A percentile compares a stretch with the other conserved stretches of the same genome.
These are phyloP conservation scores for Vitis labrusca DNA, from an alignment of 164 flowering plant genomes.

Conservation along the genomic window DNA sequence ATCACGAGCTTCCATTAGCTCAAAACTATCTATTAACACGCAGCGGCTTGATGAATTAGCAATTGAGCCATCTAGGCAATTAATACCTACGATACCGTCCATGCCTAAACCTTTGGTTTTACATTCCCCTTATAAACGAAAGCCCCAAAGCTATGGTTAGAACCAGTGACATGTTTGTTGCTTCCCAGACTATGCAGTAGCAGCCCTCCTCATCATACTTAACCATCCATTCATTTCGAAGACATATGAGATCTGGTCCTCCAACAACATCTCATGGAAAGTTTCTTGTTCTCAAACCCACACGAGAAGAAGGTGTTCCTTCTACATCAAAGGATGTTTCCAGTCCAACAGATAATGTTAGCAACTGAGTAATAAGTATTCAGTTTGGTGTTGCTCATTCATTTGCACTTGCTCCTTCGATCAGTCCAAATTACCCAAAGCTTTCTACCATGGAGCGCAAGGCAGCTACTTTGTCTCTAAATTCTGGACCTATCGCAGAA, in stretches of 20 bases:
- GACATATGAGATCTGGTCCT: slow-evolving; percentile 45
- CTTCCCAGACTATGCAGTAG: slow-evolving; percentile 49
- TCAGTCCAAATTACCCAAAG: slow-evolving; percentile 43
- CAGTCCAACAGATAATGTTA: slow-evolving; percentile 40
- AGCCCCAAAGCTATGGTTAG: slow-evolving; percentile 49
- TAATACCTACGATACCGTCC: slow-evolving; percentile 73
- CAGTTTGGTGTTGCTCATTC: slow-evolving; percentile 35
- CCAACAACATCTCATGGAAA: slow-evolving; percentile 66
- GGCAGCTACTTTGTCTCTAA: slow-evolving; percentile 30
- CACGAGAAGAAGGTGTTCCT: slow-evolving; percentile 62
- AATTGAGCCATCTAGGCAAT: slow-evolving; percentile 74
- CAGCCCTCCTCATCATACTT: slow-evolving; percentile 38
- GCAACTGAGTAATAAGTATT: slow-evolving; percentile 30
- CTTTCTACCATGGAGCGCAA: slow-evolving; percentile 47
- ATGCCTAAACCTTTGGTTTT: slow-evolving; percentile 64
- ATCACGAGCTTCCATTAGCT: slow-evolving; percentile 49
- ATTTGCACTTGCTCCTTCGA: slow-evolving; percentile 35
- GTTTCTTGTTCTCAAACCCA: slow-evolving; percentile 69
- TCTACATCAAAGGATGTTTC: slow-evolving; percentile 45
- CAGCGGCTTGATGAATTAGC: slow-evolving; percentile 87
- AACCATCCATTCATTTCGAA: slow-evolving; percentile 45
- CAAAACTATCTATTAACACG: slow-evolving; percentile 66
- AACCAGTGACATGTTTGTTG: slow-evolving; percentile 38
- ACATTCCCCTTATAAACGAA: slow-evolving; percentile 65
- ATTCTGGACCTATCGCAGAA: slow-evolving; percentile 37